Base-by-base conservation (phyloP, 169 alveolate genomes). In the Cryptosporidium viatorum region DNA sequence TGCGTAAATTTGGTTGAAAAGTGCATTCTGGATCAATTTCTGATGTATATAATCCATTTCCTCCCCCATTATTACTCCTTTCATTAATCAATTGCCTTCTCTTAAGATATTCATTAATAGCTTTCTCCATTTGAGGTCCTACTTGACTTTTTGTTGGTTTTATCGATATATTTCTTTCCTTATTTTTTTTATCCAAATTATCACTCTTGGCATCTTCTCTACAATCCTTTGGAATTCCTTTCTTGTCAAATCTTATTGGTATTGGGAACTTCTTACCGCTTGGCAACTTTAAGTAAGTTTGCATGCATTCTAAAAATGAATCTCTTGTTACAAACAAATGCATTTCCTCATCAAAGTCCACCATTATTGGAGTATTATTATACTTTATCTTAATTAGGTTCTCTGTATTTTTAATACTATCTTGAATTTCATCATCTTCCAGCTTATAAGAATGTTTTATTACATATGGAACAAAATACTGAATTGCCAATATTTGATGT, bases 21-120 rank as follows among this genome's bases (percentile, higher is more conserved):
- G 89, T 80, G 29, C 89, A 80, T 18, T 80, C 89, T 35, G 89
- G 89, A n/a, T 73, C 86, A 12, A 52, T 5, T 55, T 73, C 86
- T 16, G 39, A 14, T 55, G 9, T 10, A 55, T n/a, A n/a, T 9
- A 23, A 12, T 55, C 67, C 39, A 55, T 26, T 26, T 2, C 29
- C 29, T 14, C 51, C 71, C 33, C 26, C 18, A 37, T 33, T 37
- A 41, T 33, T 62, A 45, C 29, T 80, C n/a, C 35, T 37, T 23
- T 21, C 48, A 7, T 50, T 37, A 33, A 52, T 21, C 41, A 37
- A 35, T 8, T 45, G 35, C 43, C 14, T 45, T 26, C 41, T 70
- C 52, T 62, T 45, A 23, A 80, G 70, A 33, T 80, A 80, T 21
- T 59, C 43, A 80, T 29, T 59, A 18, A 80, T 80, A 21, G 89